Evolutionary conservation across 1,139 yeast species (phyloP).

Genomic region (Kluyveromyces marxianus): DNA sequence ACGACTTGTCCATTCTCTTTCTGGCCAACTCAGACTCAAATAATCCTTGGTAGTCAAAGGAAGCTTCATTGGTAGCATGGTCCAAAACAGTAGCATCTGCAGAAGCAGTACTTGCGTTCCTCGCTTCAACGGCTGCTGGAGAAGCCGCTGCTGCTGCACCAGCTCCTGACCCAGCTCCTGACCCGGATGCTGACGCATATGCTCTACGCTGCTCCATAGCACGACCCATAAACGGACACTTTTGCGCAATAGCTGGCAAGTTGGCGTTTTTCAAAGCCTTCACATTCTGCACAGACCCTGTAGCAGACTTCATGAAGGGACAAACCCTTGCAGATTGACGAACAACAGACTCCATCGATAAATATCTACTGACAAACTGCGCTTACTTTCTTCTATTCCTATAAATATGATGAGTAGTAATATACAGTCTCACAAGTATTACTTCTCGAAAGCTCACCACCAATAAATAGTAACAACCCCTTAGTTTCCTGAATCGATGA

Average conservation of each 20-base stretch:
- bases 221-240: slow-evolving; percentile 84
- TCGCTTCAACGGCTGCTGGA: slow-evolving; percentile 28
- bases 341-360: slow-evolving; percentile 66
- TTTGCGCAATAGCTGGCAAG: slow-evolving; percentile 56
- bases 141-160: slow-evolving; percentile 35
- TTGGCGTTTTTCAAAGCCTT: slow-evolving; percentile 44
- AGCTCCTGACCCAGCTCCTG: slow-evolving; percentile 21
- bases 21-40: slow-evolving; percentile 55
- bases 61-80: slow-evolving; percentile 35
- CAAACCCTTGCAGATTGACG: slow-evolving; percentile 75
- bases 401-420: no score
- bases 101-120: slow-evolving; percentile 26
- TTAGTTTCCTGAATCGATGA: no score
- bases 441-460: no score
- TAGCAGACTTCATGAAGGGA: slow-evolving; percentile 68
- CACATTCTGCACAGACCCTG: slow-evolving; percentile 52
- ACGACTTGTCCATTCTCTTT: slow-evolving; percentile 83
- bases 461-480: no score
- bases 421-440: no score
- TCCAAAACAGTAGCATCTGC: slow-evolving; percentile 22
- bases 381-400: neutral
- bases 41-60: slow-evolving; percentile 60
- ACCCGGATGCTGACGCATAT: slow-evolving; percentile 19
- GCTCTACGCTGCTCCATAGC: slow-evolving; percentile 41
- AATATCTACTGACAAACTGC: neutral